Evolutionary conservation across 169 alveolate genomes (phyloP), one percentile per base, ranked within the genome.

Genomic region (Plasmodium malariae): DNA sequence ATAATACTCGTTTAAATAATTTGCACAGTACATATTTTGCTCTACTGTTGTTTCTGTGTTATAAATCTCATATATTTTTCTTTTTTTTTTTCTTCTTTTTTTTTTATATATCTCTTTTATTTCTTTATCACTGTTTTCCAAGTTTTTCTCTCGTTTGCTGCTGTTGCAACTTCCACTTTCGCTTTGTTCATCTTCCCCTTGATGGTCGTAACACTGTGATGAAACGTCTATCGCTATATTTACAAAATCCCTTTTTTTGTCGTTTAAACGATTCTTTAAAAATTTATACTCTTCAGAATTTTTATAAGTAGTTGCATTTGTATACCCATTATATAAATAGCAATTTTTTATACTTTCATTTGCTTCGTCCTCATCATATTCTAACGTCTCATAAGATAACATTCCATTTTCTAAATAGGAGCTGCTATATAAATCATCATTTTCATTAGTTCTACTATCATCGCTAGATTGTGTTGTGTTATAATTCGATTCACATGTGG

Each of bases 301-400:
- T 76, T 76, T 76, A 76, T 76, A 76, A 48, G 51, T 76, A 17
- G 4, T 60, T 60, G 73, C 89, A 62, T 76, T 65, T 24, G 63
- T 57, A 34, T 76, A 76, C 9, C 89, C 89, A 76, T 76, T 76
- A 54, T 76, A 76, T 45, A 76, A 57, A 49, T 76, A 76, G 71
- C 89, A 76, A 76, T 62, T 76, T 76, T 76, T 76, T 76, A 76
- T 76, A 54, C 36, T 76, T 57, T 76, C 89, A 76, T 76, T 62
- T 67, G 60, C 89, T 76, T 76, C 89, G 34, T 76, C 89, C 48
- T 76, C 89, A 40, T 76, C 89, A 76, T 76, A 76, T 76, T 76
- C 89, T 37, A 76, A 43, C 17, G 67, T 76, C 43, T 76, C 78
- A 34, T 62, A 62, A 63, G 74, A 62, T 45, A 51, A 69, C 60